Evolutionary conservation across 1,284 basidiomycete genomes (phyloP).

Genomic region (Ustilago esculenta): DNA sequence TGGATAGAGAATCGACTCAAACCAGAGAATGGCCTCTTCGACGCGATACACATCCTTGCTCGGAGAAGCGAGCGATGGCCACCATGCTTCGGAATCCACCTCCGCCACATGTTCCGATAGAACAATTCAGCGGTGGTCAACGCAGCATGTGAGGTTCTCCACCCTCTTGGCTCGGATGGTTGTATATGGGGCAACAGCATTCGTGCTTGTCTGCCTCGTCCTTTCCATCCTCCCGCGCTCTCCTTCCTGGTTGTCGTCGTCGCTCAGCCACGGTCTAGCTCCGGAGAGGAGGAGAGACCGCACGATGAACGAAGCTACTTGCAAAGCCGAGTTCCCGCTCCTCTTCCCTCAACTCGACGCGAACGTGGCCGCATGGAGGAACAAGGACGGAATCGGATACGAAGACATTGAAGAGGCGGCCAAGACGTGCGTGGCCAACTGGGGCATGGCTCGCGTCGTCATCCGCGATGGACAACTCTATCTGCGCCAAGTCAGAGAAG

Average conservation of each 20-base stretch:
- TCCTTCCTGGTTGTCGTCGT: not conserved
- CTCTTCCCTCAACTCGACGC: constrained; percentile 50
- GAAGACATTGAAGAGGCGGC: constrained; percentile 35
- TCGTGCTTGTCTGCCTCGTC: constrained; percentile 16
- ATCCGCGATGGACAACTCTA: constrained; percentile 49
- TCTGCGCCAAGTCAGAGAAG: constrained; percentile 41
- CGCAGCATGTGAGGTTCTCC: not conserved
- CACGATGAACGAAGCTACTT: constrained; percentile 33
- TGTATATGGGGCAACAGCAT: constrained; percentile 19
- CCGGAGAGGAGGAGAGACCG: constrained; percentile 20
- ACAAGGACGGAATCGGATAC: constrained; percentile 40
- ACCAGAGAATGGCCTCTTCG: constrained; percentile 9
- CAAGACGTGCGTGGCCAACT: constrained; percentile 3
- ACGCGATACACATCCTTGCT: constrained; percentile 20
- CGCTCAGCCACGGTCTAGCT: constrained; percentile 1
- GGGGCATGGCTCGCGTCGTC: constrained; percentile 45
- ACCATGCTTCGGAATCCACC: too few species aligned
- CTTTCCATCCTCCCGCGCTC: constrained; percentile 11
- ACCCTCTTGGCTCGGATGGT: constrained; percentile 9
- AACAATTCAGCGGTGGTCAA: too few species aligned
- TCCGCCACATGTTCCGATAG: too few species aligned
- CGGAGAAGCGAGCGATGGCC: constrained; percentile 5
- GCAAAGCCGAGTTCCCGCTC: constrained; percentile 46
- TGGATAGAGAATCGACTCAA: too few species aligned
- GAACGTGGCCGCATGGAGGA: constrained; percentile 32